Evolutionary conservation across 768 basidiomycete genomes (phyloP).

Genomic region (Tulasnella sp.): DNA sequence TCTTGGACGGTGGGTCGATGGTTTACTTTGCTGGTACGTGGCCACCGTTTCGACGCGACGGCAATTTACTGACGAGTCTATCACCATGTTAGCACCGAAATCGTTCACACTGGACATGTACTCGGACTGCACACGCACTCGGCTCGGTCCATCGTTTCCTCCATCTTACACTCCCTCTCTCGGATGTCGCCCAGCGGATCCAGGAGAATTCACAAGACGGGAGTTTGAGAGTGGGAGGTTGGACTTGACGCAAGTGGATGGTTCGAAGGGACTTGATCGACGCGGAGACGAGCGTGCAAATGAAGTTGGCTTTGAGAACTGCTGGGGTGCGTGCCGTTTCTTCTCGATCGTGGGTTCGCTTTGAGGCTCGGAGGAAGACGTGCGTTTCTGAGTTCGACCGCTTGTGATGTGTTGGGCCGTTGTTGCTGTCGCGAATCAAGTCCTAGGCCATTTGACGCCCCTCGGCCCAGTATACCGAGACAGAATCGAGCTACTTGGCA

Average conservation of each 20-base stretch:
- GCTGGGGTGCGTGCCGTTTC: slow-evolving; percentile 58
- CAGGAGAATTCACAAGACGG: slow-evolving; percentile 87
- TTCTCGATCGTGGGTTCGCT: background rate
- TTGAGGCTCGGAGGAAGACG: background rate
- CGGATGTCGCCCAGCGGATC: slow-evolving; percentile 72
- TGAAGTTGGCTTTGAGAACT: slow-evolving; percentile 68
- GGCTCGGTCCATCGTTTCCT: slow-evolving; percentile 74
- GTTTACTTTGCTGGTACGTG: slow-evolving; percentile 77
- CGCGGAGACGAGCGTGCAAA: slow-evolving; percentile 83
- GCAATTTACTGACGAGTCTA: background rate
- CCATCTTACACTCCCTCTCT: slow-evolving; percentile 67
- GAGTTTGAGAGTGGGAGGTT: slow-evolving; percentile 82
- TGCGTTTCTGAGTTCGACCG: background rate
- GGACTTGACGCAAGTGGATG: slow-evolving; percentile 89
- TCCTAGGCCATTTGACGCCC: slow-evolving; percentile 55
- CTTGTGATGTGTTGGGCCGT: background rate
- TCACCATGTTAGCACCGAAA: slow-evolving; percentile 57
- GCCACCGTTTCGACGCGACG: background rate
- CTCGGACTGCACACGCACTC: slow-evolving; percentile 88
- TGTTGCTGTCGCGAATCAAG: background rate
- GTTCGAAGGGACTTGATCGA: slow-evolving; percentile 83
- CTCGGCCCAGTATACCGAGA: slow-evolving; percentile 54
- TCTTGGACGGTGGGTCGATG: slow-evolving; percentile 77
- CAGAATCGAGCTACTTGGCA: background rate
- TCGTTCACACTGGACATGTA: slow-evolving; percentile 83